Base-by-base conservation (phyloP, 164 flowering plant genomes). In the Paratinospora sagittata region DNA sequence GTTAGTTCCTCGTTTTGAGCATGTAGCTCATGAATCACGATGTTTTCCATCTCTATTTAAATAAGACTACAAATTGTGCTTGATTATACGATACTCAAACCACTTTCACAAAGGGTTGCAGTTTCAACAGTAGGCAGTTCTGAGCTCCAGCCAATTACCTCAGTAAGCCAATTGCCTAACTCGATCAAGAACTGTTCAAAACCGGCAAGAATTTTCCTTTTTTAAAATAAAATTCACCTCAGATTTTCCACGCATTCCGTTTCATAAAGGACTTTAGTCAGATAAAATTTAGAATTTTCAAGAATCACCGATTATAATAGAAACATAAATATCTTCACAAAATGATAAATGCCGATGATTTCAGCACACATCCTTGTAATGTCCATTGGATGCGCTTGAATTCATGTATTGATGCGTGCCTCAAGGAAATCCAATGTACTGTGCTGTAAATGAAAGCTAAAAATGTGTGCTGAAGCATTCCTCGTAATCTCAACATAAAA, bases 401-500 rank as follows among this genome's bases (percentile, higher is more conserved):
- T 30, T 30, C 34, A 30, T 30, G 34, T 1, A 30, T 30, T 30
- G 4, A 30, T 30, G 34, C 4, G 34, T 30, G 34, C 34, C 34
- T 30, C 4, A 30, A 30, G 34, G 34, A 30, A 2, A 30, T 4
- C 4, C 34, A 30, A 30, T 2, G 4, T 30, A 30, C 34, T n/a
- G n/a, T n/a, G n/a, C n/a, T n/a, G n/a, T n/a, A n/a, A n/a, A n/a
- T n/a, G n/a, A n/a, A n/a, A n/a, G n/a, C n/a, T n/a, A n/a, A n/a
- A n/a, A n/a, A n/a, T n/a, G n/a, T n/a, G n/a, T n/a, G n/a, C n/a
- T n/a, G n/a, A n/a, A n/a, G n/a, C n/a, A n/a, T n/a, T n/a, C n/a
- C n/a, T n/a, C n/a, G 16, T 92, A 27, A 76, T 87, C 19, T 69
- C 83, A 72, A 79, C n/a, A n/a, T n/a, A n/a, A n/a, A n/a, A n/a